Base-by-base conservation (phyloP, 2,329 filamentous ascomycete genomes). In the Sarocladium kiliense region DNA sequence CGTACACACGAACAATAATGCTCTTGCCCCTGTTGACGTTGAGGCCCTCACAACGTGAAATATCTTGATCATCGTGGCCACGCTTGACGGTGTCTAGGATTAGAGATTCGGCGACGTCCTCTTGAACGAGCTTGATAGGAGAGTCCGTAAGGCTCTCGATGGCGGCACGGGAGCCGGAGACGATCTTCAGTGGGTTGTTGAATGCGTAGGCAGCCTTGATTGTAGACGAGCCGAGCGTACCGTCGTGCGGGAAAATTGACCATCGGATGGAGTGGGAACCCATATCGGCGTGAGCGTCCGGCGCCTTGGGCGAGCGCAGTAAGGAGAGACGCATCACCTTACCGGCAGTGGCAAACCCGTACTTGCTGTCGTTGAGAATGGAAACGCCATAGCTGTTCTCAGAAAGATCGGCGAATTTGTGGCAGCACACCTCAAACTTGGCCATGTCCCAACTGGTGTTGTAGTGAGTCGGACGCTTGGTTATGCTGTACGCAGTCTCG, bases 371-470 rank as follows among this genome's bases (percentile, higher is more conserved):
- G 66, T 97, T 97, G 57, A 97, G 80, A 59, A 97, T 89, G 2
- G 89, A 93, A 7, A 97, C 91, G 59, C 92, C 92, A 64, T 96
- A 96, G 54, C 86, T 87, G 65, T 89, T 79, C 70, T 97, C 92
- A 0, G 88, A 93, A 25, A 97, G 75, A 70, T 97, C 92, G 11
- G 92, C 92, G 77, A 90, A 97, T 68, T 92, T 93, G 76, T 97
- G 92, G 69, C 89, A 93, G 78, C 91, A 96, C 53, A 97, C 92
- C 74, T 97, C 92, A 64, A 97, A 97, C 66, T 96, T 96, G 65
- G 92, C 92, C 91, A 96, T 96, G 66, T 96, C 91, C 91, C 91
- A 96, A 62, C 83, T 81, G 2, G 94, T 99, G 74, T 99, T 99
- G 80, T 97, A 97, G 74, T 99, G 94, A 0, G 94, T 99, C 2